Base-by-base conservation (phyloP, 345 rosid species). In the Cardiospermum halicacabum region DNA sequence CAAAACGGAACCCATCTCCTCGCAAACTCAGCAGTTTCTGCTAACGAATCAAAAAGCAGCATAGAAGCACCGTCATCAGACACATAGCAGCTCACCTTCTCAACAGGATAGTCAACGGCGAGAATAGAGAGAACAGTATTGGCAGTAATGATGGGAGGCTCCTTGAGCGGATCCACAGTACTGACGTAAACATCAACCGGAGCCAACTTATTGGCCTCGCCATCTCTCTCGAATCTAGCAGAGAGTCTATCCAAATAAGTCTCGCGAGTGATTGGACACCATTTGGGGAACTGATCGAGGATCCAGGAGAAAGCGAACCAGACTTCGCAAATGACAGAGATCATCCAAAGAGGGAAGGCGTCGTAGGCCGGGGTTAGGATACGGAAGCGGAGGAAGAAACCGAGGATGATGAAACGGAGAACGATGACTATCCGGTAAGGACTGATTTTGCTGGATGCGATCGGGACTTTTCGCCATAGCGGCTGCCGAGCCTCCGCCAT, bases 241-340 rank as follows among this genome's bases (percentile, higher is more conserved):
- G 99, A 84, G 47, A 94, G 85, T 65, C 97, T 87, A 61, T 90
- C 97, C 37, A 94, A 79, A 65, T 94, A 94, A 19, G 99, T 90
- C 72, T 94, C 95, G 1, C 97, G 86, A 28, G 81, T 88, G 22
- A 94, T 89, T 0, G 97, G 99, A 53, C 74, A 75, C 99, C 99
- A 94, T 83, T 94, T 94, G 4, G 97, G 97, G 73, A 94, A 94
- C 84, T 94, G 99, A 19, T 94, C 97, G 1, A 94, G 97, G 12
- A 94, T 94, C 99, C 99, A 94, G 34, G 97, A 94, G 50, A 90
- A 71, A 0, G 92, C 99, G 55, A 90, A 94, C 99, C 99, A 94
- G 16, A 88, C 81, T 76, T 94, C 97, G 32, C 97, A 94, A 55
- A 90, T 88, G 40, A 93, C 96, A 37, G 99, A 93, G 69, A 84